These are phyloP conservation scores for Solanum infundibuliforme DNA, from an alignment of 257 asterid genomes.

Conservation along the genomic window DNA sequence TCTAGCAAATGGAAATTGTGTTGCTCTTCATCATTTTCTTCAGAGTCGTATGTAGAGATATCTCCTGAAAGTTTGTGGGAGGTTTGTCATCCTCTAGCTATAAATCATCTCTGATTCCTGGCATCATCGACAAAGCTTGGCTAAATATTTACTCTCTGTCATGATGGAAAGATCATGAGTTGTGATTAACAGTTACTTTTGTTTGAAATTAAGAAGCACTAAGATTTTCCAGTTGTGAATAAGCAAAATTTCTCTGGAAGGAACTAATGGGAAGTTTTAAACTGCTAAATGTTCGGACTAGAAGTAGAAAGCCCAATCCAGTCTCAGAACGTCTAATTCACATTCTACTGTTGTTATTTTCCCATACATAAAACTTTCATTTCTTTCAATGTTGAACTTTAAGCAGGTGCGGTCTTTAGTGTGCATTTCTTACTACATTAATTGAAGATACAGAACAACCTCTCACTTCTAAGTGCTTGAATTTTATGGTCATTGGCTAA, in stretches of 20 bases:
- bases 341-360: not conserved
- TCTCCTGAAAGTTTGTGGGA: constrained; percentile 89
- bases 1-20: constrained; percentile 39
- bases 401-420: not conserved
- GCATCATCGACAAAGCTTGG: not conserved
- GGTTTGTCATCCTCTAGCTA: constrained; percentile 31
- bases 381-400: not conserved
- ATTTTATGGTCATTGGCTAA: not conserved
- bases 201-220: not conserved
- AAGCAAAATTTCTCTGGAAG: not conserved
- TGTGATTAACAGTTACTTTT: not conserved
- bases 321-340: not conserved
- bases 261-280: not conserved
- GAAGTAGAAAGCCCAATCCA: not conserved
- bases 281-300: not conserved
- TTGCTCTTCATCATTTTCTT: constrained; percentile 40
- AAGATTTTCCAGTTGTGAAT: not conserved
- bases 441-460: not conserved
- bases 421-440: not conserved
- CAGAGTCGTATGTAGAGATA: constrained; percentile 31
- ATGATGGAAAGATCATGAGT: not conserved
- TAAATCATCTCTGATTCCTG: not conserved
- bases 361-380: not conserved
- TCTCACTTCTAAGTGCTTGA: not conserved
- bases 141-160: not conserved